Evolutionary conservation across 805 yeast species (phyloP).

Genomic region (Yamadazyma ubonensis): DNA sequence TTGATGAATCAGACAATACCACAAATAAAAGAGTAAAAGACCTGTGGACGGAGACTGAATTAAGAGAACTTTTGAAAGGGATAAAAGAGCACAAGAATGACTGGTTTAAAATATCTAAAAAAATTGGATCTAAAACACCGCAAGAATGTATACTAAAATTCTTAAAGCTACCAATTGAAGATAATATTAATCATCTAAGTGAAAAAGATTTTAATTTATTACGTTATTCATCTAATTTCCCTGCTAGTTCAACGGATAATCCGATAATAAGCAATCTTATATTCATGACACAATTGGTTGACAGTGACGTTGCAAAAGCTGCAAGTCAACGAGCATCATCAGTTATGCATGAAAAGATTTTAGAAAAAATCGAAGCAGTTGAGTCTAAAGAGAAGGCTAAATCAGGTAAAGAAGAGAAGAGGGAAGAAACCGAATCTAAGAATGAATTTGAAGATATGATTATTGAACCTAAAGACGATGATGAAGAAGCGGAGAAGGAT

Average conservation of each 20-base stretch:
- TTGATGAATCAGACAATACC: not conserved
- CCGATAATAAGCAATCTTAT: slow-evolving; percentile 93
- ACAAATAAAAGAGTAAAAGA: slow-evolving; percentile 29
- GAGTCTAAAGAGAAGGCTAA: slow-evolving; percentile 11
- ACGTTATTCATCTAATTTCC: slow-evolving; percentile 79
- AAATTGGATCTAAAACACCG: slow-evolving; percentile 63
- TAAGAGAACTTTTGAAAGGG: slow-evolving; percentile 60
- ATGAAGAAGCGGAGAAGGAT: slow-evolving; percentile 11
- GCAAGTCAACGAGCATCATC: slow-evolving; percentile 67
- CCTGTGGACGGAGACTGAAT: slow-evolving; percentile 67
- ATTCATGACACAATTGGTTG: slow-evolving; percentile 80
- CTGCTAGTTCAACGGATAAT: slow-evolving; percentile 82
- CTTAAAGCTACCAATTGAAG: slow-evolving; percentile 79
- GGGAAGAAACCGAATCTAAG: slow-evolving; percentile 14
- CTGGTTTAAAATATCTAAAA: slow-evolving; percentile 75
- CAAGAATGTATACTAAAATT: slow-evolving; percentile 81
- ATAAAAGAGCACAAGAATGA: slow-evolving; percentile 63
- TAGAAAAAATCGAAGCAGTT: slow-evolving; percentile 35
- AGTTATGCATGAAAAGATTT: slow-evolving; percentile 44
- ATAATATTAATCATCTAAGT: slow-evolving; percentile 54
- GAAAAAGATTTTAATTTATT: slow-evolving; percentile 64
- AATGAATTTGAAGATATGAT: slow-evolving; percentile 13
- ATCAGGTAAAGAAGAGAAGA: slow-evolving; percentile 11
- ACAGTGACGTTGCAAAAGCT: slow-evolving; percentile 79
- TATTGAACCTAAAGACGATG: slow-evolving; percentile 15